Base-by-base conservation (phyloP, 2,329 filamentous ascomycete species). In the Orbilia quercus region DNA sequence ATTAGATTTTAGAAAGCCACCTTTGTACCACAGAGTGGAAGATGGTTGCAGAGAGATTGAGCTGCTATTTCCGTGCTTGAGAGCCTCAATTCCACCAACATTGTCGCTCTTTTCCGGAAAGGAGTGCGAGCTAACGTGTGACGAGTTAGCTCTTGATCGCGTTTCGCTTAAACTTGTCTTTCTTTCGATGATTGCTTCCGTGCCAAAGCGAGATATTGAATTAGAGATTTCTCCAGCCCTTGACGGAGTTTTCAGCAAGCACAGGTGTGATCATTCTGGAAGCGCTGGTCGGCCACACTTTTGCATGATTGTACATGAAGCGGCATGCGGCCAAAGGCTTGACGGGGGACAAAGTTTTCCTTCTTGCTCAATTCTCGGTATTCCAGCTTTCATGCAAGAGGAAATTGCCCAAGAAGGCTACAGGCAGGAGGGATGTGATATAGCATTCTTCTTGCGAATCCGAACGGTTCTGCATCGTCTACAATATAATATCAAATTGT, bases 331-430 rank as follows among this genome's bases (percentile, higher is more conserved):
- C 42, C n/a, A 18, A 48, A 42, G 23, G 42, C 50, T 71, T 53
- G 48, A 55, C 53, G 25, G 28, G 55, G 31, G 57, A 63, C 42
- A 53, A 25, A 40, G 34, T 48, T 31, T 57, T 57, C 9, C 4
- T 31, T 9, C 28, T 9, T n/a, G n/a, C 28, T 31, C 9, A 4
- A 9, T 31, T 31, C 28, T 65, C 38, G 18, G 38, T 57, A 28
- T 42, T 18, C 54, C 38, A 36, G 57, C 28, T 53, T 23, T 48
- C 34, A 51, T 72, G 67, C 67, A 65, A 7, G 20, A 38, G 45
- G 67, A 72, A 72, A 72, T 72, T 72, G 40, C 25, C 31, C 28
- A 34, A 22, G 25, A 60, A 54, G 53, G 67, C 54, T 48, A 58
- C 53, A 28, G 64, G 67, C 67, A 72, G 25, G 53, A 50, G 47